Conservation (phyloP, 2,329 filamentous ascomycete genomes). For the Colletotrichum neosansevieriae region DNA sequence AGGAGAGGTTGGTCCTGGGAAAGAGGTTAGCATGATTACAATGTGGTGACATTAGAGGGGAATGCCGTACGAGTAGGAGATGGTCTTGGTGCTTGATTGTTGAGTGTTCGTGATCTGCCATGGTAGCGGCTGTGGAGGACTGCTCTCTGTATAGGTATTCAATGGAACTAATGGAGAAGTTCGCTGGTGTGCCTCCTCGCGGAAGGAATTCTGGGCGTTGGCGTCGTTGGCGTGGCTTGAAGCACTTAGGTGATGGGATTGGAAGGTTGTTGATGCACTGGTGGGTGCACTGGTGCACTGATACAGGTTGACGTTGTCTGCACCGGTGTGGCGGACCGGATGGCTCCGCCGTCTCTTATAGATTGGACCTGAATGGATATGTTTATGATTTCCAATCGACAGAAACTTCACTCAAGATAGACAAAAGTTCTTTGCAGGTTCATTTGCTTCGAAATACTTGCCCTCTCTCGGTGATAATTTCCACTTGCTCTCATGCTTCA, state of each 20-base stretch:
- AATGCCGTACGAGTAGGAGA: constrained; percentile 72
- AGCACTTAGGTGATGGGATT: not conserved
- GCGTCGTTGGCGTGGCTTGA: constrained; percentile 23
- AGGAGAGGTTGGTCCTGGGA: constrained; percentile 90
- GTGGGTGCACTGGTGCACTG: constrained; percentile 23
- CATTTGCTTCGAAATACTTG: not conserved
- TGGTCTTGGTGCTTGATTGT: constrained; percentile 82
- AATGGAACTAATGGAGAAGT: not conserved
- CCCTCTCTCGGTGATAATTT: not conserved
- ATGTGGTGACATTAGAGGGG: not conserved
- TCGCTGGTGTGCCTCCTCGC: not conserved
- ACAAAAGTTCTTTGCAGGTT: no score
- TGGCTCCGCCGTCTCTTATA: constrained; percentile 7
- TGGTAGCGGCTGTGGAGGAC: constrained; percentile 48
- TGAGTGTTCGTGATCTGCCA: constrained; percentile 72
- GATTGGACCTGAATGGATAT: no score
- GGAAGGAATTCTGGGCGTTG: constrained; percentile 7
- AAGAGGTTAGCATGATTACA: constrained; percentile 20
- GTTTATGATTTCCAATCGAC: no score
- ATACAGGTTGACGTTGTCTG: constrained; percentile 30
- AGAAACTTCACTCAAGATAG: no score
- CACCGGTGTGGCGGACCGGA: constrained; percentile 29
- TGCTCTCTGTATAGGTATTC: not conserved
- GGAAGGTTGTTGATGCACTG: constrained; percentile 30
- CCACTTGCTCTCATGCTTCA: constrained; percentile 11